phyloP scores from a whole-genome alignment of 257 asterid species.

The Ehretia macrophylla region DNA sequence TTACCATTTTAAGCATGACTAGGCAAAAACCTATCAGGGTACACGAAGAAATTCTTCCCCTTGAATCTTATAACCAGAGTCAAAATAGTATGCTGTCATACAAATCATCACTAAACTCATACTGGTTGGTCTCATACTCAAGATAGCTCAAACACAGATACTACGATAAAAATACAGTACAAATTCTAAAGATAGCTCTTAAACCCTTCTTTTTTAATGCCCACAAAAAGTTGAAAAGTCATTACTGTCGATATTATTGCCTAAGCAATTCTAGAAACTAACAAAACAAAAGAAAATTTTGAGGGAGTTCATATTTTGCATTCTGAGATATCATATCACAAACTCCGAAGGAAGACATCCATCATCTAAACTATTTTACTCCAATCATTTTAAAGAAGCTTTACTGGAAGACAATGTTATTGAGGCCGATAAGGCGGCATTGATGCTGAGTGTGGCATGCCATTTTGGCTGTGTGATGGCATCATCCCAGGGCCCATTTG shows the following conservation, averaged over 20 bases:
- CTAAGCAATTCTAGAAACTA: neutral
- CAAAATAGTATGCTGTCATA: no score
- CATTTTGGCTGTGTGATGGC: slow-evolving; percentile 50
- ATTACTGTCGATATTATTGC: neutral
- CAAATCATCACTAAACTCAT: no score
- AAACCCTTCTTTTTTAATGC: slow-evolving; percentile 1
- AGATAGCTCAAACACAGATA: neutral
- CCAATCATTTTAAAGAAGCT: neutral
- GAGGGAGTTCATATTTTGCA: neutral
- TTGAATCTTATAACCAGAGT: no score
- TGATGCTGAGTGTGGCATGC: slow-evolving; percentile 51
- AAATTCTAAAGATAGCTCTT: neutral
- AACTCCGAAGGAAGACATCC: neutral
- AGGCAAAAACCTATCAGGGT: no score
- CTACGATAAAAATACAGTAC: neutral
- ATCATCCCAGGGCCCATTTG: slow-evolving; percentile 47
- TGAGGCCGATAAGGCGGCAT: slow-evolving; percentile 65
- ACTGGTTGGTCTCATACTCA: no score
- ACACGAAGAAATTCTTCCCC: no score
- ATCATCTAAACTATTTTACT: no score
- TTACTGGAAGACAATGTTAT: slow-evolving; percentile 17
- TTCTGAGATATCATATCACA: no score
- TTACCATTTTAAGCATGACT: no score
- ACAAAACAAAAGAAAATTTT: no score
- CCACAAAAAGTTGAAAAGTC: slow-evolving; percentile 8